Evolutionary conservation across 1,284 basidiomycete species (phyloP), one percentile per base, ranked within the genome.

Genomic region (Stygiomarasmius scandens): DNA sequence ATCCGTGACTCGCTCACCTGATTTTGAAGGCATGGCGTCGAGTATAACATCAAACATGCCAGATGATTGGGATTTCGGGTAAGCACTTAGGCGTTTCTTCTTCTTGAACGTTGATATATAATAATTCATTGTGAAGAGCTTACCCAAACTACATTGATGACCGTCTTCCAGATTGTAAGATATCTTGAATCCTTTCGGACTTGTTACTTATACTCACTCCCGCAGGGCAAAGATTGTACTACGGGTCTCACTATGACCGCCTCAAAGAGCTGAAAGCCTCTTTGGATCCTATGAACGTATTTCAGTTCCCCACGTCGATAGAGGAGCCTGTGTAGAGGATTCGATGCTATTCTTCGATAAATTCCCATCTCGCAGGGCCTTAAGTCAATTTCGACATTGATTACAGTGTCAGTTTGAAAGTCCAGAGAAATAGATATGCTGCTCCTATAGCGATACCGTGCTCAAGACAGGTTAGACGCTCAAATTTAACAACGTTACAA

Each of bases 101-200:
- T 38, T 19, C 34, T 19, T 23, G 23, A 16, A 27, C 19, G 20
- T n/a, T 41, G 38, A 9, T 41, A 16, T 19, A 4, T 19, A 41
- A 16, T 41, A 9, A 4, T 41, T 16, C 8, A 41, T 34, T 34
- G 5, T 41, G 14, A 41, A 76, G 76, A 3, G 74, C 76, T 2
- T 79, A 78, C 56, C 62, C 71, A 9, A 78, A 77, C 58, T 79
- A 79, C 53, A 64, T 77, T 22, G 77, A 79, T 34, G 72, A 77
- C 50, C 63, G 69, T 52, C 66, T 78, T 5, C 59, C 56, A 5
- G 67, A 77, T 52, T 77, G 77, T 79, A 54, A 49, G 74, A 48
- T 36, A 45, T 52, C 23, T 22, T 24, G 38, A 44, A 10, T 25
- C 19, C 16, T 32, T 5, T 32, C 29, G 12, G 12, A 32, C 12